These are phyloP conservation scores for Spirogloea muscicola DNA, from an alignment of 139 green algal genomes.

Conservation along the genomic window DNA sequence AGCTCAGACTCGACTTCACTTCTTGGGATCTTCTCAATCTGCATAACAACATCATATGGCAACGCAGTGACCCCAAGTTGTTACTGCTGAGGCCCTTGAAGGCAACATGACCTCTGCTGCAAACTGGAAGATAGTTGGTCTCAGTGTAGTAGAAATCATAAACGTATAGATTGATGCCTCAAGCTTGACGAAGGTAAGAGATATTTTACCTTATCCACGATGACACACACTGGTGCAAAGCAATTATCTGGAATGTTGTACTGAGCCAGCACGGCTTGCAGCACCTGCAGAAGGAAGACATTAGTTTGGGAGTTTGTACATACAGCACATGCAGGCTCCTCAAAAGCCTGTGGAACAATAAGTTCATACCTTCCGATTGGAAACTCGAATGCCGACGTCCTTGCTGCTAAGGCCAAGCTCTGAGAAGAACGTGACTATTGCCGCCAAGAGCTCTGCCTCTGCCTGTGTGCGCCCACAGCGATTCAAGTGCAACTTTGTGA, in stretches of 20 bases:
- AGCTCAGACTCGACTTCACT: constrained; percentile 75
- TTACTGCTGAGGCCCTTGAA: too few relatives aligned
- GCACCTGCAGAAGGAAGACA: constrained; percentile 45
- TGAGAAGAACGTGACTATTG: constrained; percentile 82
- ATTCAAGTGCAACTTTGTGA: too few relatives aligned
- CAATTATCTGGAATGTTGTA: constrained; percentile 62
- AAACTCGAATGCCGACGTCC: constrained; percentile 91
- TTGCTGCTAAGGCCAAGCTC: constrained; percentile 55
- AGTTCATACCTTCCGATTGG: constrained; percentile 68
- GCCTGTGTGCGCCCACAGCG: too few relatives aligned
- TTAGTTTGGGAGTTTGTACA: too few relatives aligned
- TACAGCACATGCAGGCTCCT: neutral
- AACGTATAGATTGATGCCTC: too few relatives aligned
- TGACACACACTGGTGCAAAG: constrained; percentile 68
- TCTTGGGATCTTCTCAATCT: constrained; percentile 74
- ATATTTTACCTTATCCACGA: constrained; percentile 93
- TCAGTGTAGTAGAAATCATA: too few relatives aligned
- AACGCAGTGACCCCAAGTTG: too few relatives aligned
- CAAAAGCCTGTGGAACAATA: too few relatives aligned
- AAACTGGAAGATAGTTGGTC: too few relatives aligned
- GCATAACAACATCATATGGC: too few relatives aligned
- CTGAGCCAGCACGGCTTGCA: constrained; percentile 67
- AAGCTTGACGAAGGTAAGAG: too few relatives aligned
- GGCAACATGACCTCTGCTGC: too few relatives aligned
- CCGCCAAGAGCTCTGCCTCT: constrained; percentile 91